These are phyloP conservation scores for Ceratocystis ficicola DNA, from an alignment of 2,329 filamentous ascomycete genomes.

Conservation along the genomic window DNA sequence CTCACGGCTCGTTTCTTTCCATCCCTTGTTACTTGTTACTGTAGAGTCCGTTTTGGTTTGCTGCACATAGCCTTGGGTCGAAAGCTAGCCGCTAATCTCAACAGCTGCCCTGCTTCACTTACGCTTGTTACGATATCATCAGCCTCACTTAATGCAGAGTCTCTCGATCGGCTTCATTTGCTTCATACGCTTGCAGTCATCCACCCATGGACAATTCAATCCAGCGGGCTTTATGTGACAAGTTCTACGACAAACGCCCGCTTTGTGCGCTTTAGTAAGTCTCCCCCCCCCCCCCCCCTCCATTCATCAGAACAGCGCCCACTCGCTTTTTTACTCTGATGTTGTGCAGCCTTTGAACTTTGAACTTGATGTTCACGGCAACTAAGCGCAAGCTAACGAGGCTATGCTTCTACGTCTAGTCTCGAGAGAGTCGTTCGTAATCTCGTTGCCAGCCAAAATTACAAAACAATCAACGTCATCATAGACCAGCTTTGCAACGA, in stretches of 20 bases:
- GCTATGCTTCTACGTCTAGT: conserved; percentile 35
- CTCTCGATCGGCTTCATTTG: background rate
- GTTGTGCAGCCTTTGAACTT: no score
- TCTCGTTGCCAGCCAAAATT: conserved; percentile 62
- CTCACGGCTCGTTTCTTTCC: background rate
- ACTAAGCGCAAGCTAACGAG: conserved; percentile 8
- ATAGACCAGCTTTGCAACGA: conserved; percentile 96
- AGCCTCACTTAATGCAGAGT: background rate
- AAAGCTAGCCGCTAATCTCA: background rate
- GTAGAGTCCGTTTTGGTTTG: background rate
- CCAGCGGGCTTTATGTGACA: conserved; percentile 87
- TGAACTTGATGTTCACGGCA: no score
- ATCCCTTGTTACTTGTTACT: background rate
- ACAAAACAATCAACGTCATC: conserved; percentile 69
- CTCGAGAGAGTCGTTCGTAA: conserved; percentile 86
- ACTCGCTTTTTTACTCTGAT: no score
- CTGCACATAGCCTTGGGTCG: background rate
- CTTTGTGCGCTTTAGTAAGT: conserved; percentile 88
- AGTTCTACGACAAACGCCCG: conserved; percentile 97
- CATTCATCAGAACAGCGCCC: background rate
- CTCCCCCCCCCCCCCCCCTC: conserved; percentile 13
- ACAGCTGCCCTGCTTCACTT: background rate
- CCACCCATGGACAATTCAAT: conserved; percentile 70
- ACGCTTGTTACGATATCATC: background rate
- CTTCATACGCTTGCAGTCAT: conserved; percentile 22